Conservation (phyloP, 306 rosid genomes). For the Cucurbita ficifolia region DNA sequence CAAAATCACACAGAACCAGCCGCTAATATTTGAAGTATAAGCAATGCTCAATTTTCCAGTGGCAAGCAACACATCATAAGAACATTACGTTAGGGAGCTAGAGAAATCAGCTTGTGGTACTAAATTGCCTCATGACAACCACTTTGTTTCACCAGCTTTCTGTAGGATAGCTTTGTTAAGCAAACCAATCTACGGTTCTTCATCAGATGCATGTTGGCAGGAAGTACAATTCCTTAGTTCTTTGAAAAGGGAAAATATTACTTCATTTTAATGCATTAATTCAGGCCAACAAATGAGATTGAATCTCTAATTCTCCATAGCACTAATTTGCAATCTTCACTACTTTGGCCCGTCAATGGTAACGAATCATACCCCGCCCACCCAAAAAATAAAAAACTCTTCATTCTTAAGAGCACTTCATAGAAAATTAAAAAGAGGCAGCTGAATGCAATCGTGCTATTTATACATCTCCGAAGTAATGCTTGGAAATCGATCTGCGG, state of each 20-base stretch:
- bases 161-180: neutral
- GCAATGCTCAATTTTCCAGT: neutral
- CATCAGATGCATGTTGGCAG: neutral
- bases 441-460: neutral
- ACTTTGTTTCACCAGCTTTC: neutral
- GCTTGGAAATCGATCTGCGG: neutral
- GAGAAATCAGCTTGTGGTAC: neutral
- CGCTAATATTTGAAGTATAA: neutral
- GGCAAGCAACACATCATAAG: neutral
- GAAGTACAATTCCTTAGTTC: neutral
- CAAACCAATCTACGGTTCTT: neutral
- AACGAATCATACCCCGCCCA: neutral
- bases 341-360: neutral
- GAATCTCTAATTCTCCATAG: neutral
- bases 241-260: neutral
- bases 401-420: neutral
- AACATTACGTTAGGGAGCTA: neutral
- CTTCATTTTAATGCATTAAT: neutral
- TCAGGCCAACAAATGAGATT: neutral
- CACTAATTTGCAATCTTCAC: neutral
- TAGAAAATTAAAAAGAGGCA: neutral
- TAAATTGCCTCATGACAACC: neutral
- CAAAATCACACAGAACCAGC: neutral
- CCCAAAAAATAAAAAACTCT: neutral
- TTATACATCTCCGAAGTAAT: neutral